phyloP scores from a whole-genome alignment of 148 eudicot species.

The Rhododendron kiyosumense region DNA sequence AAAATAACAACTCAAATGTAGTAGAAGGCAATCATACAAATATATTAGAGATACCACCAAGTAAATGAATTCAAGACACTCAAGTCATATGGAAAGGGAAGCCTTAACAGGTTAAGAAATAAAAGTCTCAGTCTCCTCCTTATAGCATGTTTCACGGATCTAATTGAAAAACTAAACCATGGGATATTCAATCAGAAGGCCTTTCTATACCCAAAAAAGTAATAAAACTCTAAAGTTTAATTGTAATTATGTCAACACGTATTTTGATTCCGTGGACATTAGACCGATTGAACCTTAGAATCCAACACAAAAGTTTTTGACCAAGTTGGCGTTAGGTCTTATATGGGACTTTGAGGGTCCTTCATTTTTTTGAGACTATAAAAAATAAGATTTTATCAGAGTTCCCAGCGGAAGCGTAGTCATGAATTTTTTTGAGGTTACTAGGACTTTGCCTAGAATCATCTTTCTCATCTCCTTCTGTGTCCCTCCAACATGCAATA shows the following conservation, averaged over 20 bases:
- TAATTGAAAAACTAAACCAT: neutral
- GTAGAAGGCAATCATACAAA: neutral
- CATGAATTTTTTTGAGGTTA: too few species aligned
- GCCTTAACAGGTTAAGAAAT: neutral
- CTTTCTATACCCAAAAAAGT: neutral
- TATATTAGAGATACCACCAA: neutral
- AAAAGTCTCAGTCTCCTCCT: neutral
- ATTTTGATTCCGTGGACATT: too few species aligned
- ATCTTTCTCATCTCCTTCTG: neutral
- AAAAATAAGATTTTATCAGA: too few species aligned
- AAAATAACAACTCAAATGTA: neutral
- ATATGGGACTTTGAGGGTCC: too few species aligned
- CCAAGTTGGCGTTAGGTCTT: too few species aligned
- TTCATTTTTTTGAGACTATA: too few species aligned
- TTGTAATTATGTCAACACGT: too few species aligned
- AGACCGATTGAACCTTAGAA: too few species aligned
- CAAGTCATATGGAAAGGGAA: neutral
- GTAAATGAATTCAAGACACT: neutral
- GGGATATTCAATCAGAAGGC: neutral
- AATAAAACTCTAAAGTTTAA: neutral
- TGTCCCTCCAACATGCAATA: neutral
- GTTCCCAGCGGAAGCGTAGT: too few species aligned
- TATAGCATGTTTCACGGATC: neutral
- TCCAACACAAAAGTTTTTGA: too few species aligned
- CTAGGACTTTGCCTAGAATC: neutral